These are phyloP conservation scores for Annona cherimola DNA, from an alignment of 164 flowering plant species.

Conservation along the genomic window DNA sequence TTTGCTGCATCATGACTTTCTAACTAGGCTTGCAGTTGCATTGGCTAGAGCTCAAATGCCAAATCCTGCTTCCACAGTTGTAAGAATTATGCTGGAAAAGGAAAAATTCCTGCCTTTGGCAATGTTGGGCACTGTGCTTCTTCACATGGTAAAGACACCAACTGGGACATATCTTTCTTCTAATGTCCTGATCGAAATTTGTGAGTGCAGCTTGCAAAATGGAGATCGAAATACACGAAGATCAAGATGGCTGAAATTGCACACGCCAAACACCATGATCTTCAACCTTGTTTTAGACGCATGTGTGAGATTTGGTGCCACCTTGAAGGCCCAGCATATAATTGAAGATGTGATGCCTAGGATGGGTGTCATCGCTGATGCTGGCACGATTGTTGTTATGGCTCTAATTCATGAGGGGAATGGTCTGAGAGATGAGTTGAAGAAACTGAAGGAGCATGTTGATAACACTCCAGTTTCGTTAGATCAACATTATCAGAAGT, in stretches of 20 bases:
- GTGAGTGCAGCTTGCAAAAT: slow-evolving; percentile 29
- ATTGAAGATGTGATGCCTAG: slow-evolving; percentile 66
- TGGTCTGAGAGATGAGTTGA: slow-evolving; percentile 63
- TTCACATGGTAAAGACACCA: slow-evolving; percentile 75
- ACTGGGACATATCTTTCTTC: slow-evolving; percentile 59
- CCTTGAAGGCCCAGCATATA: slow-evolving; percentile 56
- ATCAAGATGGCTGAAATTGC: slow-evolving; percentile 16
- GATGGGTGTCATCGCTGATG: slow-evolving; percentile 62
- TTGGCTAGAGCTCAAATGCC: slow-evolving; percentile 72
- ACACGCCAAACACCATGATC: slow-evolving; percentile 49
- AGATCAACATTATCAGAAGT: slow-evolving; percentile 43
- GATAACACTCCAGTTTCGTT: slow-evolving; percentile 34
- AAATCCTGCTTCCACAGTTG: slow-evolving; percentile 46
- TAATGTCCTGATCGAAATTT: slow-evolving; percentile 63
- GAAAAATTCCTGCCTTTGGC: slow-evolving; percentile 29
- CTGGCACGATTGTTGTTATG: slow-evolving; percentile 43
- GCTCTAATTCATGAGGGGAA: slow-evolving; percentile 67
- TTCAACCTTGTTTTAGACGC: slow-evolving; percentile 83
- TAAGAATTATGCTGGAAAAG: slow-evolving; percentile 52
- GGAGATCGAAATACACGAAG: slow-evolving; percentile 10
- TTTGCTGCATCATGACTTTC: slow-evolving; percentile 34
- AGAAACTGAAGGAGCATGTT: slow-evolving; percentile 46
- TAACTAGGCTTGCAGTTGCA: slow-evolving; percentile 47
- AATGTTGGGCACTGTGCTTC: slow-evolving; percentile 35
- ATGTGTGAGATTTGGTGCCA: slow-evolving; percentile 48